Evolutionary conservation across 1,284 basidiomycete species (phyloP), one percentile per base, ranked within the genome.

Genomic region (Pascua sp.): DNA sequence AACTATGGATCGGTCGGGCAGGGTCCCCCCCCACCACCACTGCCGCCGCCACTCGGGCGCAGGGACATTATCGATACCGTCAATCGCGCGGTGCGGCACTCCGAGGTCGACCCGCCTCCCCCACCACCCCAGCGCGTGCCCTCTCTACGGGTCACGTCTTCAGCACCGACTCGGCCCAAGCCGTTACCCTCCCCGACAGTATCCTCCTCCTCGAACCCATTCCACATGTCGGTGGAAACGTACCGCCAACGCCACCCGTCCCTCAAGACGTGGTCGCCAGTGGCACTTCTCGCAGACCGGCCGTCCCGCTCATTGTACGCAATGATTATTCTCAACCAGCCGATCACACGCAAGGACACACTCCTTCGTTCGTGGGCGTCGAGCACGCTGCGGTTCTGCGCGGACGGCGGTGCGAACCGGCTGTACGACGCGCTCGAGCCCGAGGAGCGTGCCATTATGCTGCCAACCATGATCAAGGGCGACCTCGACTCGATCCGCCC

Each of bases 361-460:
- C 81, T 95, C 47, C 68, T 78, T 13, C 81, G 81, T 11, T 75
- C 92, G 4, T 96, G 93, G 92, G 68, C 77, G 8, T 79, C 85
- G 4, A 83, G 84, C 32, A 51, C 59, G 11, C 59, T 77, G 54
- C 67, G 78, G 13, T 66, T 80, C 39, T 98, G 94, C 73, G 95
- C 95, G 0, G 95, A 98, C 69, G 95, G 95, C 15, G 95, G 93
- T 45, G 91, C 90, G 2, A 98, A 98, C 75, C 82, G 90, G 17
- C 79, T 98, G 18, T 83, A 86, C 64, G 91, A 95, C 67, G 67
- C 13, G 77, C 89, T 58, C 60, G 62, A 67, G n/a, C 70, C 69
- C 11, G 65, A 73, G 39, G 71, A 72, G 49, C 53, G 63, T 42
- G 57, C 64, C 17, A 38, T 42, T 4, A 89, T 84, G 70, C 70